Percentiles rank a stretch among this genome's conserved stretches.
Conservation (phyloP, 129 eudicot species). For the Dittrichia graveolens region DNA sequence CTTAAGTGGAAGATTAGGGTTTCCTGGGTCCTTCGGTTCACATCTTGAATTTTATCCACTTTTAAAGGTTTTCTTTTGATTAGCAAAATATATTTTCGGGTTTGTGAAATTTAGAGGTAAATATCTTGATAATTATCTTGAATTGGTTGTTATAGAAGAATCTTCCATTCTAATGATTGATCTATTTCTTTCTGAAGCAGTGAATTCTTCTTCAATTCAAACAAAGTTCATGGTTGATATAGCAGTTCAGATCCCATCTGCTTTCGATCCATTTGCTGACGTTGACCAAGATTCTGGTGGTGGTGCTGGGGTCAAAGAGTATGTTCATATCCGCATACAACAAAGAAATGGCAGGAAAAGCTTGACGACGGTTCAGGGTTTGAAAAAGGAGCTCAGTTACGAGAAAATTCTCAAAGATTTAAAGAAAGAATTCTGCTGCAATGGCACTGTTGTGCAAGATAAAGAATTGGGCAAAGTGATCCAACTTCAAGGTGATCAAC, state of each 20-base stretch:
- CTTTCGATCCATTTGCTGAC: conserved; percentile 87
- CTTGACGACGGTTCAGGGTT: conserved; percentile 91
- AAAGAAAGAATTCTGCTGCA: conserved; percentile 89
- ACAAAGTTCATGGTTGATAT: conserved; percentile 83
- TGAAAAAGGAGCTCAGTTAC: conserved; percentile 80
- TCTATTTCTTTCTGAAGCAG: not conserved
- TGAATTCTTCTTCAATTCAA: not conserved
- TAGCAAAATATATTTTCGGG: no score
- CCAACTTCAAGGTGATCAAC: conserved; percentile 93
- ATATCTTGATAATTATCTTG: no score
- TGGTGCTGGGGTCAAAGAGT: conserved; percentile 75
- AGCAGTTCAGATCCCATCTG: conserved; percentile 58
- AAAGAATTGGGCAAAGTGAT: conserved; percentile 85
- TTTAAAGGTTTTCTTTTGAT: no score
- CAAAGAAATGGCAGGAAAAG: conserved; percentile 93
- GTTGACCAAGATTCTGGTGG: conserved; percentile 55
- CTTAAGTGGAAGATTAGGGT: not conserved
- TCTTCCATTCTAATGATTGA: not conserved
- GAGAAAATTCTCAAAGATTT: conserved; percentile 82
- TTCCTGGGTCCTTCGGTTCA: not conserved
- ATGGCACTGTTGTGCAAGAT: conserved; percentile 88
- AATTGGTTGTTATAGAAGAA: no score
- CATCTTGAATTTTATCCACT: no score
- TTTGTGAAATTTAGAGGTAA: no score
- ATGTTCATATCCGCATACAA: conserved; percentile 90